These are phyloP conservation scores for Leishmania turanica DNA, from an alignment of 208 protist species.

Conservation along the genomic window DNA sequence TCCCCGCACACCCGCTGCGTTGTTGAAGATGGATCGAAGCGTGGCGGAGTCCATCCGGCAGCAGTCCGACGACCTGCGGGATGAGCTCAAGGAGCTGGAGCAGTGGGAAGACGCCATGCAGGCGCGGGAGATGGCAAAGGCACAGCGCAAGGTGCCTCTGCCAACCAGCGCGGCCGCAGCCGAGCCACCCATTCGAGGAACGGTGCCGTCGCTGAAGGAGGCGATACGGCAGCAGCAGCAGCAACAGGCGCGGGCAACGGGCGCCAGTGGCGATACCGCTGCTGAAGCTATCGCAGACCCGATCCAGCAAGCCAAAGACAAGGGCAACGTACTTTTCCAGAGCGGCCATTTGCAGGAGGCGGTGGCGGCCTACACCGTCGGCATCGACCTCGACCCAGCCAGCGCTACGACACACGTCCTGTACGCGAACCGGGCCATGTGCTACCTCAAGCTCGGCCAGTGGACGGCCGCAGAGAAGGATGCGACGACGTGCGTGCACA, in stretches of 20 bases:
- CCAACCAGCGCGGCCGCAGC: constrained; percentile 8
- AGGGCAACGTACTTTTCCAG: constrained; percentile 87
- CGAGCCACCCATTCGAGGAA: constrained; percentile 81
- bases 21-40: constrained; percentile 35
- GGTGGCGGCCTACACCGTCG: constrained; percentile 76
- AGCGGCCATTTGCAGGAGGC: constrained; percentile 73
- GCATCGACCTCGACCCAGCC: constrained; percentile 85
- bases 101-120: constrained; percentile 77
- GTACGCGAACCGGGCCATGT: constrained; percentile 89
- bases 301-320: constrained; percentile 70
- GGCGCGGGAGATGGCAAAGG: constrained; percentile 40
- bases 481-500: constrained; percentile 71
- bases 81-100: constrained; percentile 85
- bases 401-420: constrained; percentile 69
- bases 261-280: not conserved
- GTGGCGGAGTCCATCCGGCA: constrained; percentile 72
- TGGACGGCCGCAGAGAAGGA: constrained; percentile 87
- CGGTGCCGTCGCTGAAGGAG: constrained; percentile 86
- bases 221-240: constrained; percentile 42
- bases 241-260: not conserved
- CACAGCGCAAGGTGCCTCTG: constrained; percentile 32
- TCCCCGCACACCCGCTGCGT: not conserved
- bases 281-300: constrained; percentile 25
- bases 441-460: constrained; percentile 73
- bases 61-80: constrained; percentile 85